Conservation (phyloP, 345 rosid species). For the Moricandia arvensis region DNA sequence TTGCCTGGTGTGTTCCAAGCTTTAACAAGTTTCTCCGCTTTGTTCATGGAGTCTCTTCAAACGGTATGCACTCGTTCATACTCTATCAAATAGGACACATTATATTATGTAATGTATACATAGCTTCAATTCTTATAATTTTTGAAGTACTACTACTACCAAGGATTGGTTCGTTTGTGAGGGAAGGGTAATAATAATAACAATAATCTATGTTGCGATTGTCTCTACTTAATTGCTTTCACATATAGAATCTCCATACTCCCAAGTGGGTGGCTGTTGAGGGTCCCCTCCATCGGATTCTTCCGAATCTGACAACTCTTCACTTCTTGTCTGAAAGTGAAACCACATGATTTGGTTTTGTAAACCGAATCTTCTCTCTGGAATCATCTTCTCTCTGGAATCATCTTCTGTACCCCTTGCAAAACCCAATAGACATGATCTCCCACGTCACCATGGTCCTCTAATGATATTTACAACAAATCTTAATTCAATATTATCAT, state of each 20-base stretch:
- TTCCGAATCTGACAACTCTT: conserved; percentile 21
- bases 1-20: conserved; percentile 96
- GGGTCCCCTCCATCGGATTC: conserved; percentile 21
- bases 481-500: background rate
- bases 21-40: conserved; percentile 74
- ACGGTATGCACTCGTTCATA: conserved; percentile 71
- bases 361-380: conserved; percentile 7
- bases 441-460: background rate
- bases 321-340: conserved; percentile 26
- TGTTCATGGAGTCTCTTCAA: conserved; percentile 65
- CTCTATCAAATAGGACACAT: conserved; percentile 55
- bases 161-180: background rate
- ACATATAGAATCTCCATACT: background rate
- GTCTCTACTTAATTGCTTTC: background rate
- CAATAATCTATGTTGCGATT: background rate
- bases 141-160: background rate
- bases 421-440: conserved; percentile 19
- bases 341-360: conserved; percentile 19
- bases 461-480: background rate
- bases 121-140: background rate
- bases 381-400: background rate
- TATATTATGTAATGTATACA: background rate
- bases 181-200: background rate
- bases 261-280: conserved; percentile 16
- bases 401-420: background rate